Conservation (phyloP, 2,329 filamentous ascomycete genomes). For the Chalaropsis ovoidea region DNA sequence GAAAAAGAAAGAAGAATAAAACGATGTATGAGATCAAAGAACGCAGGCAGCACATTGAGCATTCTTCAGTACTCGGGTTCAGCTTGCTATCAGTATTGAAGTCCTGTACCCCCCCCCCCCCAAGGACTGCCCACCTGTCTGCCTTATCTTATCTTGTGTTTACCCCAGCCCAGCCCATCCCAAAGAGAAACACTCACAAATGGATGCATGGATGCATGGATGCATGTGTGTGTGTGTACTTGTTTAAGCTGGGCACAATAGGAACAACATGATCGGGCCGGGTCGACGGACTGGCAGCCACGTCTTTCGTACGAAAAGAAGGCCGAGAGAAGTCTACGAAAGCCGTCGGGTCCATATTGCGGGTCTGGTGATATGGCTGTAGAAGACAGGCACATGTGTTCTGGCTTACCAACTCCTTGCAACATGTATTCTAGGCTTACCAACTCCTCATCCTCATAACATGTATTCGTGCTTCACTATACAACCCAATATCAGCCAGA, state of each 20-base stretch:
- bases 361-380: background rate
- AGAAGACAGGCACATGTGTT: background rate
- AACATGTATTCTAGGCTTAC: too few species aligned
- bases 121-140: background rate
- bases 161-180: too few species aligned
- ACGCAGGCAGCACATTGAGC: too few species aligned
- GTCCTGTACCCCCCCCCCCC: too few species aligned
- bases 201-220: too few species aligned
- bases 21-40: too few species aligned
- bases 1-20: too few species aligned
- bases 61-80: too few species aligned
- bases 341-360: background rate
- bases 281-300: background rate
- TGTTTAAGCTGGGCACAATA: background rate
- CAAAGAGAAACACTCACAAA: background rate
- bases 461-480: background rate
- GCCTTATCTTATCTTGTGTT: background rate
- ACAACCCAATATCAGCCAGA: background rate
- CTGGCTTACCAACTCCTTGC: too few species aligned
- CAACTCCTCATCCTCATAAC: background rate
- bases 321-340: background rate
- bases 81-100: too few species aligned
- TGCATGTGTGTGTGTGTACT: too few species aligned
- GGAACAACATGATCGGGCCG: background rate
- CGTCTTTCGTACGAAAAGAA: conserved; percentile 8